These are phyloP conservation scores for Teratosphaeria gauchensis DNA, from an alignment of 2,329 filamentous ascomycete species.

Conservation along the genomic window DNA sequence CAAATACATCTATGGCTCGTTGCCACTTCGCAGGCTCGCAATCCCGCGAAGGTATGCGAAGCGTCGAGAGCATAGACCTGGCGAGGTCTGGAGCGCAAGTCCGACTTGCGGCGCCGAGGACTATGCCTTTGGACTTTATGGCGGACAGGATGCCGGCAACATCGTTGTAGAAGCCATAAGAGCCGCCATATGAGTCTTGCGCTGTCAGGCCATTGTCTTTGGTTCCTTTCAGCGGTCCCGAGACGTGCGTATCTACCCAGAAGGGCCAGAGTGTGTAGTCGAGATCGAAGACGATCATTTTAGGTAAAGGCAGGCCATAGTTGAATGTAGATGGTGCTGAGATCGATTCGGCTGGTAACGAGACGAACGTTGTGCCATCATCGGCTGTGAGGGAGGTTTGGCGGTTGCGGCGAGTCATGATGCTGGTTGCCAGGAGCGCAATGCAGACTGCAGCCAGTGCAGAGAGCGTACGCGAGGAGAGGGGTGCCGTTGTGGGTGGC, in stretches of 20 bases:
- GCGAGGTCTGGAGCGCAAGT: conserved; percentile 73
- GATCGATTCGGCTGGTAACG: conserved; percentile 27
- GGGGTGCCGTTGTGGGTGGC: not conserved
- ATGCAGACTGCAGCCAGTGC: not conserved
- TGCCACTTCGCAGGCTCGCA: conserved; percentile 2
- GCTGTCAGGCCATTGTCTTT: conserved; percentile 33
- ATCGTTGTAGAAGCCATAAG: conserved; percentile 39
- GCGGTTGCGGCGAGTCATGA: conserved; percentile 2
- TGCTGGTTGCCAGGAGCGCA: not conserved
- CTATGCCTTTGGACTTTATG: conserved; percentile 45
- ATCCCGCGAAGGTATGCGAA: conserved; percentile 50
- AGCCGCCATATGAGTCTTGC: conserved; percentile 41
- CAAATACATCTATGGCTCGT: conserved; percentile 35
- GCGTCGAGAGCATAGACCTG: conserved; percentile 65
- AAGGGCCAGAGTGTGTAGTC: conserved; percentile 99
- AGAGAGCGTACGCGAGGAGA: not conserved
- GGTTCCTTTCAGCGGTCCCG: conserved; percentile 54
- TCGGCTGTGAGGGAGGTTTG: not conserved
- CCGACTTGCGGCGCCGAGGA: conserved; percentile 67
- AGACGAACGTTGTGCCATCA: conserved; percentile 6
- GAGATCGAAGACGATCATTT: conserved; percentile 83
- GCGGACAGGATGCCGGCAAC: conserved; percentile 44
- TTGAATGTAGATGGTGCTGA: conserved; percentile 47
- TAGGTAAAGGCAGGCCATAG: conserved; percentile 63
- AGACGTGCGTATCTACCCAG: conserved; percentile 91